phyloP scores from a whole-genome alignment of 192 early-diverging fungal species.

The Podila clonocystis region DNA sequence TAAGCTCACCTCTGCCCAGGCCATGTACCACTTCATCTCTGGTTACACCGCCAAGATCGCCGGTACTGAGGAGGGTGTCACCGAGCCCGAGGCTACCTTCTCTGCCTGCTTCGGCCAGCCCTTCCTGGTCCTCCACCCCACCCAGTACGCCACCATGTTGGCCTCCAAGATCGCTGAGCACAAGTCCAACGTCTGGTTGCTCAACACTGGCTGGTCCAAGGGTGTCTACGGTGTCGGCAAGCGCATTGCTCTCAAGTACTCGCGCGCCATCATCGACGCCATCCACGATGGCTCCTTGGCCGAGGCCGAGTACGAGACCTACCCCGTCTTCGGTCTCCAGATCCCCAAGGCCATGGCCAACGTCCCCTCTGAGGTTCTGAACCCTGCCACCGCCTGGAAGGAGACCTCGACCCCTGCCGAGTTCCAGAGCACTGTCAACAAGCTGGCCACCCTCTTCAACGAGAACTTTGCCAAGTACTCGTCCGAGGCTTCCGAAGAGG shows the following conservation, averaged over 20 bases:
- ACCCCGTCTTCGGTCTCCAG: slow-evolving; percentile 89
- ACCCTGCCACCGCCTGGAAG: slow-evolving; percentile 89
- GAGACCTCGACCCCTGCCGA: slow-evolving; percentile 70
- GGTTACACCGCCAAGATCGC: slow-evolving; percentile 99
- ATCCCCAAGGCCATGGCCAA: slow-evolving; percentile 87
- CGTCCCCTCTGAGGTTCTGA: slow-evolving; percentile 88
- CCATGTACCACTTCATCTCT: slow-evolving; percentile 98
- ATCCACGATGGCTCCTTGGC: slow-evolving; percentile 94
- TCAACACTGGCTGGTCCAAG: slow-evolving; percentile 99
- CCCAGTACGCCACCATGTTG: slow-evolving; percentile 96
- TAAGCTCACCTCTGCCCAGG: slow-evolving; percentile 88
- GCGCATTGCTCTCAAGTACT: slow-evolving; percentile 97
- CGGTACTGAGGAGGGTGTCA: slow-evolving; percentile 95
- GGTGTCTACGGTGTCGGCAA: slow-evolving; percentile 93
- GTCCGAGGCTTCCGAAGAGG: slow-evolving; percentile 74
- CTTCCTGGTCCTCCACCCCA: slow-evolving; percentile 96
- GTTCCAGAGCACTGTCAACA: slow-evolving; percentile 71
- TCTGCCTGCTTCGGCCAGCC: slow-evolving; percentile 94
- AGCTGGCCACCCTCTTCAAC: slow-evolving; percentile 86
- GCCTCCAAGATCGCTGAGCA: slow-evolving; percentile 93
- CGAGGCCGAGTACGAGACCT: slow-evolving; percentile 84
- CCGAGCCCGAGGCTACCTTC: slow-evolving; percentile 92
- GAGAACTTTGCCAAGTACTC: slow-evolving; percentile 92
- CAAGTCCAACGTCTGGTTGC: slow-evolving; percentile 91
- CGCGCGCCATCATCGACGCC: slow-evolving; percentile 96